Evolutionary conservation across 768 basidiomycete species (phyloP).

Genomic region (Paxillus involutus): DNA sequence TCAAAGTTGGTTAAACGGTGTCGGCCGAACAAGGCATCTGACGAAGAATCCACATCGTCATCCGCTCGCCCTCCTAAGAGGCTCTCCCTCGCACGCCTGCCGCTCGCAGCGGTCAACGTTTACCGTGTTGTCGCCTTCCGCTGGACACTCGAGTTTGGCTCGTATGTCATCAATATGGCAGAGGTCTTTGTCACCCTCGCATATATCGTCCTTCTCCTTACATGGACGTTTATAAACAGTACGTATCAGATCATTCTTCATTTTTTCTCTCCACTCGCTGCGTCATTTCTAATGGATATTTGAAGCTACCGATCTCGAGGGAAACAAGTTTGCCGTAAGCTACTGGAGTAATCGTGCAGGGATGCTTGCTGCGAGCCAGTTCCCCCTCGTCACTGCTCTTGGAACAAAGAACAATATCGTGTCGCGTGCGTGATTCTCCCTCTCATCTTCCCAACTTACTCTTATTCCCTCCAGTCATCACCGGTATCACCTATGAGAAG

Average conservation of each 20-base stretch:
- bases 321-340: constrained; percentile 5
- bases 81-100: constrained; percentile 39
- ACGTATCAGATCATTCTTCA: constrained; percentile 21
- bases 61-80: constrained; percentile 13
- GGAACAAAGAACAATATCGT: constrained; percentile 52
- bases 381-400: constrained; percentile 44
- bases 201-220: constrained; percentile 46
- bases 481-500: constrained; percentile 28
- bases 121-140: constrained; percentile 54
- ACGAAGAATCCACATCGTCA: constrained; percentile 17
- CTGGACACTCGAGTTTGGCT: constrained; percentile 44
- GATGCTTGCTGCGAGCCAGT: constrained; percentile 34
- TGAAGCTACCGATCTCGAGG: constrained; percentile 3
- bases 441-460: neutral
- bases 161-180: constrained; percentile 35
- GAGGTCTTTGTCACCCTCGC: constrained; percentile 47
- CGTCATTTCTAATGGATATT: no score
- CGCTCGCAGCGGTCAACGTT: constrained; percentile 37
- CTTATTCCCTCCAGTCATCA: constrained; percentile 19
- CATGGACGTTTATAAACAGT: constrained; percentile 48
- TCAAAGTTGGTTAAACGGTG: constrained; percentile 16
- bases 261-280: no score
- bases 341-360: constrained; percentile 33
- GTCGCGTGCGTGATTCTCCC: constrained; percentile 26
- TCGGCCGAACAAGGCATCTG: neutral